Evolutionary conservation across 768 basidiomycete genomes (phyloP), one percentile per base, ranked within the genome.

Genomic region (Amanita thiersii): DNA sequence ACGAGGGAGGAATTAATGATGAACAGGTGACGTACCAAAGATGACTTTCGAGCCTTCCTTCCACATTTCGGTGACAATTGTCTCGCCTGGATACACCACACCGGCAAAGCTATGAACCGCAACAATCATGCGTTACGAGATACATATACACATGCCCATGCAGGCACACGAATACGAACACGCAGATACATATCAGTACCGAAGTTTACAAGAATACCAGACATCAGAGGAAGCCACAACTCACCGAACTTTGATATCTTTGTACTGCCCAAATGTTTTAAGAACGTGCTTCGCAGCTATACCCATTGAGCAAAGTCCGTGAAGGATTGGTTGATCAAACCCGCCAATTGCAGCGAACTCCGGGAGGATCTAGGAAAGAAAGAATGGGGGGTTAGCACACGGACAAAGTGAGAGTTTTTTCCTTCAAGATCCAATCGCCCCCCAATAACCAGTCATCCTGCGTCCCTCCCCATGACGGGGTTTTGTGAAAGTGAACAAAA

Each of bases 21-120:
- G n/a, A 73, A n/a, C n/a, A n/a, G n/a, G n/a, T n/a, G n/a, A n/a
- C 89, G 57, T 52, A 96, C 91, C 68, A 60, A 99, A 99, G 37
- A 97, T 79, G 41, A 98, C 81, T 63, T 81, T 96, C 47, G 73
- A 61, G 2, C 83, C 87, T 52, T 96, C 91, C 59, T 92, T 96
- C 96, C 96, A 99, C 94, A 98, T 97, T 58, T 89, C 81, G 0
- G 94, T 99, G 10, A 91, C 69, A 39, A 98, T 72, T 1, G 94
- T 98, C 63, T 98, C 92, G 0, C 93, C 94, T 2, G 94, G 96
- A 57, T 84, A 93, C 17, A 98, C 90, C 2, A 89, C 79, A 2
- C 90, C 91, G 0, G 85, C 78, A 60, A 98, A 94, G 24, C 86
- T 86, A 47, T 35, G 17, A n/a, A 19, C 17, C 17, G 30, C 18